Percentiles rank a stretch among this genome's conserved stretches.
These are phyloP conservation scores for Auxenochlorella protothecoides DNA, from an alignment of 139 green algal species.

Conservation along the genomic window DNA sequence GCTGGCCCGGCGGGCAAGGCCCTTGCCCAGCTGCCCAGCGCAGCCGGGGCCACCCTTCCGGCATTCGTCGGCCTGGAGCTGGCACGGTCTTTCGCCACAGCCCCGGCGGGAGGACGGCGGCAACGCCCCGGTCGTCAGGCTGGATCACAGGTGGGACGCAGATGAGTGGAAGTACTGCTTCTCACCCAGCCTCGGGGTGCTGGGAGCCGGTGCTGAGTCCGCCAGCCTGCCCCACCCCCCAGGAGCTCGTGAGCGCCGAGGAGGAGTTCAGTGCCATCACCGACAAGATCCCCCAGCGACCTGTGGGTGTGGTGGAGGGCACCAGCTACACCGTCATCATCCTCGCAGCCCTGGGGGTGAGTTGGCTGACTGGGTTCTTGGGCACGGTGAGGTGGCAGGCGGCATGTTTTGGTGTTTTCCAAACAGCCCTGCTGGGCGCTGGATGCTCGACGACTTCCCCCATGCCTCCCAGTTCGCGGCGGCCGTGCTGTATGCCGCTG, in stretches of 20 bases:
- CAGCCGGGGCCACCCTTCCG: too few relatives aligned
- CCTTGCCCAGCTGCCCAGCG: too few relatives aligned
- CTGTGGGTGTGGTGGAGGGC: conserved; percentile 79
- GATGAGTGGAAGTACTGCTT: too few relatives aligned
- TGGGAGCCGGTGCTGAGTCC: too few relatives aligned
- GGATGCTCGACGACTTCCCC: neutral
- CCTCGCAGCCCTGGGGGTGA: conserved; percentile 64
- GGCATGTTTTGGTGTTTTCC: neutral
- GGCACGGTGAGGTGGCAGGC: neutral
- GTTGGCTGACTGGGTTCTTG: neutral
- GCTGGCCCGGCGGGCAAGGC: too few relatives aligned
- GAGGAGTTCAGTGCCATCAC: conserved; percentile 59
- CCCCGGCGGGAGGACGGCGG: too few relatives aligned
- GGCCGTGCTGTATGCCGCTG: conserved; percentile 38
- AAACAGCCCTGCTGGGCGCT: neutral
- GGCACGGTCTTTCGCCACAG: too few relatives aligned
- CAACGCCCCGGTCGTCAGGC: too few relatives aligned
- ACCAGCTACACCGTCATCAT: conserved; percentile 85
- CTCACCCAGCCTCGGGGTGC: too few relatives aligned
- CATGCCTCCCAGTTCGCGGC: conserved; percentile 17
- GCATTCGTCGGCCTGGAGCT: too few relatives aligned
- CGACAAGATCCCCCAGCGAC: conserved; percentile 84
- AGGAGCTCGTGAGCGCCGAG: conserved; percentile 17
- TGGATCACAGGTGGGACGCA: too few relatives aligned
- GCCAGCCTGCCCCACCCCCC: neutral